Conservation (phyloP, 176 grass and related monocot genomes). For the Leersia perrieri region DNA sequence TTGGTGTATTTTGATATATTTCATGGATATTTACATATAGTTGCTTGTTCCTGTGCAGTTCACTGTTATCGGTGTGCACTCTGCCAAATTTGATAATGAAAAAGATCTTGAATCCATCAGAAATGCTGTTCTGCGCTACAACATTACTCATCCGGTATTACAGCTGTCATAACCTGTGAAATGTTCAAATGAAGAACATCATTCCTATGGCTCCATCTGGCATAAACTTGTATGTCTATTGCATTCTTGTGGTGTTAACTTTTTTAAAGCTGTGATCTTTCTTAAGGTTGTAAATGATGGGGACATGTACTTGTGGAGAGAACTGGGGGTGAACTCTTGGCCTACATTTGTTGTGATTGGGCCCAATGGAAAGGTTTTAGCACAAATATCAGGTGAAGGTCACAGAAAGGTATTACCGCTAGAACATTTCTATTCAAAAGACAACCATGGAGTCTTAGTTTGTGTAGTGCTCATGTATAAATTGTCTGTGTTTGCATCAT, state of each 20-base stretch:
- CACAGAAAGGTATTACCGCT: constrained; percentile 67
- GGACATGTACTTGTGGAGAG: constrained; percentile 93
- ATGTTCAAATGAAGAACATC: constrained; percentile 21
- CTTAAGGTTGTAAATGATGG: constrained; percentile 91
- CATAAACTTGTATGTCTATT: background rate
- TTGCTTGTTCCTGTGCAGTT: constrained; percentile 59
- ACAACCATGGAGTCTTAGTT: background rate
- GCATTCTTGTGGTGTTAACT: background rate
- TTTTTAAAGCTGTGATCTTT: constrained; percentile 30
- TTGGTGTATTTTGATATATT: constrained; percentile 28
- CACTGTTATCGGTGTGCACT: constrained; percentile 95
- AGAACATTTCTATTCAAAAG: constrained; percentile 3
- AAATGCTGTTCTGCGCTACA: constrained; percentile 87
- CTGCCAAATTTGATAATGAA: constrained; percentile 99
- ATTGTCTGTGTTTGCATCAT: background rate
- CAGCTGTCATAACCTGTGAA: constrained; percentile 11
- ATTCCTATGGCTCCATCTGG: background rate
- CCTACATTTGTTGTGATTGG: constrained; percentile 87
- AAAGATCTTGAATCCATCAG: constrained; percentile 96
- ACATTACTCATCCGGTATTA: constrained; percentile 82
- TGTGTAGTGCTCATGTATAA: background rate
- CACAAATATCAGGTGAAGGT: constrained; percentile 87
- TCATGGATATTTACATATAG: constrained; percentile 11
- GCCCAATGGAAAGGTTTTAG: constrained; percentile 86
- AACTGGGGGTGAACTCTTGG: constrained; percentile 94